Evolutionary conservation across 2,329 filamentous ascomycete species (phyloP), one percentile per base, ranked within the genome.

Genomic region (Scleromitrula shiraiana): DNA sequence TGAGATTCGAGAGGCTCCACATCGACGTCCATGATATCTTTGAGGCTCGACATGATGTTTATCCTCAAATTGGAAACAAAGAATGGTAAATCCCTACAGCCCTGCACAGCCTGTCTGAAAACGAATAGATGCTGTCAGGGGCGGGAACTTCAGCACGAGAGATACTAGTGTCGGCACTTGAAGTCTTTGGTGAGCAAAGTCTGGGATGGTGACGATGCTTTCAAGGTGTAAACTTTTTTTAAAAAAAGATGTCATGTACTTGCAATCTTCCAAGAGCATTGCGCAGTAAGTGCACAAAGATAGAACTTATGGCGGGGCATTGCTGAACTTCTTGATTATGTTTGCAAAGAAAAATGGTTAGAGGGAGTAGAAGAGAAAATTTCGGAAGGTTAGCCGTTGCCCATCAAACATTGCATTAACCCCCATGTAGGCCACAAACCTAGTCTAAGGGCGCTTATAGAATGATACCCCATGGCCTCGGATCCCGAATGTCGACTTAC

Each of bases 11-110:
- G 56, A 41, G 62, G 61, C 52, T 65, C 62, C 35, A 64, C 60
- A 52, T 65, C 63, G 27, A 63, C 61, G 53, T 65, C 61, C 61
- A 65, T 64, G 44, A 65, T 65, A 55, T 64, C 61, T 55, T 60
- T 60, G 54, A 65, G 54, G 53, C 58, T 63, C 51, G 61, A 61
- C 63, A 65, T 65, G 51, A 53, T 60, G 44, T 48, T 49, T 51
- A 50, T 53, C 43, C 53, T 55, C 47, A 51, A 60, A 54, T 53
- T 60, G 55, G 57, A 58, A 60, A 55, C 53, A 20, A 57, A 43
- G 41, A 38, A 44, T 49, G 37, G 51, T 44, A 36, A 27, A 50
- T 54, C 53, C 54, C 52, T 55, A 57, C 52, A 57, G 50, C 51
- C 53, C 56, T 61, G 58, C 59, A 59, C 61, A 60, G 59, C 57